Base-by-base conservation (phyloP, 257 asterid genomes). In the Capsicum rhomboideum region DNA sequence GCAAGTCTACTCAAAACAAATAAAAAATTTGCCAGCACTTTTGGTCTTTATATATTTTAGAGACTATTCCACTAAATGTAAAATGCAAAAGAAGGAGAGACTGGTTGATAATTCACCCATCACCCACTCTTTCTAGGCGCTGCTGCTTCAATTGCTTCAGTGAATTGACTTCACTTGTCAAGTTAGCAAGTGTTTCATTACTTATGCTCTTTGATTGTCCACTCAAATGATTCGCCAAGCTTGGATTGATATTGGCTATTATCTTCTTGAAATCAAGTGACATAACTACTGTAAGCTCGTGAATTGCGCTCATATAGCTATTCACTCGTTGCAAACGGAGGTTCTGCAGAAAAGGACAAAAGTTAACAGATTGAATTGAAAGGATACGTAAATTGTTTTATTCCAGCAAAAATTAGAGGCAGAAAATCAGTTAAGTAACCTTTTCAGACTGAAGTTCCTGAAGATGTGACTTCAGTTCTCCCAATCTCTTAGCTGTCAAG, bases 391-490 rank as follows among this genome's bases (percentile, higher is more conserved):
- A 77, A 50, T 50, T 77, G 23, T 17, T 17, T 28, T 0, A 21
- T 72, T 49, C 46, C 26, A 50, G 26, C n/a, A 50, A 77, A 50
- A 77, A 4, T 77, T 16, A 77, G 28, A 77, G 44, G 82, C 82
- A 77, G 63, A 16, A 77, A 75, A 77, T 9, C 10, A 26, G 82
- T 18, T 53, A n/a, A 84, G 34, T 53, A 84, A 94, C 98, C 95
- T 84, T 94, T 89, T 94, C 98, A 58, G 85, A 87, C 68, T 90
- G 92, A 89, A 94, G 95, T 87, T 91, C 97, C 86, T 92, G 90
- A 66, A 94, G 93, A 58, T 85, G 93, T 64, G 86, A 88, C 79
- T 89, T 92, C 83, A 92, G 68, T 84, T 92, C 93, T 87, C 86
- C 91, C 87, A 92, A 82, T 82, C 88, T 90, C 89, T 89, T 90